Base-by-base conservation (phyloP, 2,329 filamentous ascomycete species). In the Didymella segeticola region DNA sequence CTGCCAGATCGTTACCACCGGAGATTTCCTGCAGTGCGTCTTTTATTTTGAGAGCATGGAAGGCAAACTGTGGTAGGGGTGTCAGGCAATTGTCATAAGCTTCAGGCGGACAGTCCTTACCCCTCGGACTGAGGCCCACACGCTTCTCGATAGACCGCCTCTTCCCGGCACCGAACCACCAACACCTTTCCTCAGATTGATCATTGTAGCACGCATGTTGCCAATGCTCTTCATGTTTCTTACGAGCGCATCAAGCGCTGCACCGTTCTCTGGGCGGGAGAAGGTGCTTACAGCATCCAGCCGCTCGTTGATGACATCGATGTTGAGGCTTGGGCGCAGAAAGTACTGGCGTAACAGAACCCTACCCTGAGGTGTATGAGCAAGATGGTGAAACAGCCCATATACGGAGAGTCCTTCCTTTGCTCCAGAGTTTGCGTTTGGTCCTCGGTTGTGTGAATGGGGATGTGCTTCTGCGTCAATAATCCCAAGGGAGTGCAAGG, bases 371-470 rank as follows among this genome's bases (percentile, higher is more conserved):
- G 89, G 83, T 3, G 92, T 97, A 49, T 83, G 83, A 22, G 89
- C 86, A 25, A 95, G 78, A 49, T 86, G 81, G 53, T 89, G 86
- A 57, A 97, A 96, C 0, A 98, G 78, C 0, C 90, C 93, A 71
- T 89, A 96, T 0, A 96, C 77, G 0, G 91, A 98, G 1, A 95
- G 80, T 14, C 86, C 89, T 75, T 96, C 92, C 71, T 93, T 96
- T 1, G 84, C 83, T 17, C 84, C 87, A 1, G 83, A 85, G 22
- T 79, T 82, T 25, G 80, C 80, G 59, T 79, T 83, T 2, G 86
- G 85, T 0, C 89, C 89, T 75, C 89, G 88, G 63, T 88, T 89
- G 58, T 93, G 89, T 41, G 84, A 87, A 67, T 91, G 92, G 4
- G 91, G 93, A 71, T 96, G 91, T 10, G 85, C 85, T 70, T 97